A percentile compares a stretch with the other conserved stretches of the same genome.
Evolutionary conservation across 2,329 filamentous ascomycete genomes (phyloP).

Genomic region (Lecanicillium sp.): DNA sequence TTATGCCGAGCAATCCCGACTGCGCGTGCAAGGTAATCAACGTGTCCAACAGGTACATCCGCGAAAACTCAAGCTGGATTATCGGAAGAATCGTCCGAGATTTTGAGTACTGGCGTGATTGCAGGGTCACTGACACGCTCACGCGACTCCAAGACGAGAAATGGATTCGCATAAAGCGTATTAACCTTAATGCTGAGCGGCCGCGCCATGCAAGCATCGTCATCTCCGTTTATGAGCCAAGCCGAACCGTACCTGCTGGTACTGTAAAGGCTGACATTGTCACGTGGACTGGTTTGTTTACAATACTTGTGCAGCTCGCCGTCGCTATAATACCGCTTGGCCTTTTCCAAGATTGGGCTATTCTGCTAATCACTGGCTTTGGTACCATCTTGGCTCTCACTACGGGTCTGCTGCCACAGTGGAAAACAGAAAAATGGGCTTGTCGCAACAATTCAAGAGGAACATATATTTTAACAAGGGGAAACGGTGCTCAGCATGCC

Average conservation of each 20-base stretch:
- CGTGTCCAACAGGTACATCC: constrained; percentile 23
- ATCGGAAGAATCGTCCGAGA: constrained; percentile 33
- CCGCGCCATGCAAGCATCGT: constrained; percentile 16
- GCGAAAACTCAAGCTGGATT: constrained; percentile 32
- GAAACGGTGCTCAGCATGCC: constrained; percentile 31
- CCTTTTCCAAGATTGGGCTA: constrained; percentile 25
- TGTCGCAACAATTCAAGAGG: constrained; percentile 22
- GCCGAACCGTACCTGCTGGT: constrained; percentile 8
- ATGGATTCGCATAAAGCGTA: constrained; percentile 2
- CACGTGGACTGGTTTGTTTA: constrained; percentile 18
- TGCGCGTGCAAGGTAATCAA: constrained; percentile 25
- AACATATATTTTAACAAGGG: constrained; percentile 26
- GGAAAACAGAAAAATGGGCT: constrained; percentile 34
- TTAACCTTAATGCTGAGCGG: not conserved
- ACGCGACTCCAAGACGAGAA: constrained; percentile 8
- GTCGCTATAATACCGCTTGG: constrained; percentile 25
- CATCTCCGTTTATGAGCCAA: constrained; percentile 18
- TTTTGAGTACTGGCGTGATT: constrained; percentile 22
- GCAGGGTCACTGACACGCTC: constrained; percentile 9
- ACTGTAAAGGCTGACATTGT: constrained; percentile 12
- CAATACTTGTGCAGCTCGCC: constrained; percentile 21
- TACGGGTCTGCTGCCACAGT: constrained; percentile 29
- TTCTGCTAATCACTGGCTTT: constrained; percentile 28
- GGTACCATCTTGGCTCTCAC: constrained; percentile 28
- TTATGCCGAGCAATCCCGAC: constrained; percentile 23